Conservation (phyloP, 2,329 filamentous ascomycete genomes). For the Pseudogymnoascus sp. region DNA sequence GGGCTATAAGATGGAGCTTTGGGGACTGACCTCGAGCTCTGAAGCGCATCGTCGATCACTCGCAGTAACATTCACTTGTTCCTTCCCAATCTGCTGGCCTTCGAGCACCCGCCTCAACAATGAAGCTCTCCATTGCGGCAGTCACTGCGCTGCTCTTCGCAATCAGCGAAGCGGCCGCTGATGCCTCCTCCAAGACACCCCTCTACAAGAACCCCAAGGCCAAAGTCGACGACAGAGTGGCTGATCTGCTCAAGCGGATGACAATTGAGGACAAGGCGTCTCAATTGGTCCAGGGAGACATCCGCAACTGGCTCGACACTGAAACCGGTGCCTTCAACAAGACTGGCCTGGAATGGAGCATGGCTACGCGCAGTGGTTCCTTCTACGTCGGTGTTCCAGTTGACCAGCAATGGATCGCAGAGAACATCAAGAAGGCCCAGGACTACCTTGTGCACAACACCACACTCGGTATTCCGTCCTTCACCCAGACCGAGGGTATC, state of each 20-base stretch:
- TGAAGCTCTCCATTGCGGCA: constrained; percentile 5
- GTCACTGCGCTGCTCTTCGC: constrained; percentile 5
- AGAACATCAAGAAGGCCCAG: constrained; percentile 55
- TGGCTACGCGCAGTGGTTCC: constrained; percentile 41
- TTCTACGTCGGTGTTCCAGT: constrained; percentile 66
- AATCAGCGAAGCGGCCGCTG: not conserved
- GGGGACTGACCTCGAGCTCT: not conserved
- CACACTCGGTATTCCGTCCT: constrained; percentile 59
- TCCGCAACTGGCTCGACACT: constrained; percentile 66
- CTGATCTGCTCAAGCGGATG: constrained; percentile 63
- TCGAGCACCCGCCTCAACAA: not conserved
- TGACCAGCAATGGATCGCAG: constrained; percentile 51
- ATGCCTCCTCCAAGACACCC: constrained; percentile 23
- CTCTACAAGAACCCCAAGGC: constrained; percentile 57
- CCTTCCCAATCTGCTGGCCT: not conserved
- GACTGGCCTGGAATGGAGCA: constrained; percentile 57
- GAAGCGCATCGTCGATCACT: not conserved
- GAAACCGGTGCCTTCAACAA: constrained; percentile 58
- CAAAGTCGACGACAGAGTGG: constrained; percentile 53
- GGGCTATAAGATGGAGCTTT: constrained; percentile 3
- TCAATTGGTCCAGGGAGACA: constrained; percentile 61
- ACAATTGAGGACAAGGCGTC: constrained; percentile 65
- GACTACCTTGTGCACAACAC: constrained; percentile 61
- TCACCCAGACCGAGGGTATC: constrained; percentile 66
- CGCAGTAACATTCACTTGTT: not conserved